These are phyloP conservation scores for Hymenoscyphus fraxineus DNA, from an alignment of 2,329 filamentous ascomycete genomes.

Conservation along the genomic window DNA sequence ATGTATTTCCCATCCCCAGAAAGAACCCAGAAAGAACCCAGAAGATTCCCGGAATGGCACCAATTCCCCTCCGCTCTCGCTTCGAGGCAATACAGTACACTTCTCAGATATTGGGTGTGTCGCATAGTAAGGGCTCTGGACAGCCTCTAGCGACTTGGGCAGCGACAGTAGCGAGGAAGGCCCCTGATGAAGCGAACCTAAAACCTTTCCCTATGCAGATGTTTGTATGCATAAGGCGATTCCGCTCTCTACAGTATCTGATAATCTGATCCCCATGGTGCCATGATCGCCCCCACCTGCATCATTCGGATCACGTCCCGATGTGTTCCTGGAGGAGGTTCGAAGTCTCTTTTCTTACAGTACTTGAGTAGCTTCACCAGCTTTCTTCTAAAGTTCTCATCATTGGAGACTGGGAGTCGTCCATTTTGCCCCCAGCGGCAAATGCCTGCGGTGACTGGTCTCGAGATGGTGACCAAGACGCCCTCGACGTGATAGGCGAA, in stretches of 20 bases:
- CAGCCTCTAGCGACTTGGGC: not conserved
- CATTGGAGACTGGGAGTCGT: no score
- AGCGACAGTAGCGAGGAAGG: not conserved
- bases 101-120: not conserved
- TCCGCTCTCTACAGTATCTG: no score
- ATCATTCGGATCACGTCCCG: not conserved
- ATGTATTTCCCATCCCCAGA: not conserved
- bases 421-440: not conserved
- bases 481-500: conserved; percentile 2
- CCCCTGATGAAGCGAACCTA: not conserved
- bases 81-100: not conserved
- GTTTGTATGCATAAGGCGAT: not conserved
- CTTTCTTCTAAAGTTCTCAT: no score
- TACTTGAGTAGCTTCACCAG: not conserved
- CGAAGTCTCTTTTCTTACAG: not conserved
- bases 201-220: not conserved
- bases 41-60: not conserved
- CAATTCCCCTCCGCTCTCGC: not conserved
- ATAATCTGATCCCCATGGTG: not conserved
- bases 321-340: not conserved
- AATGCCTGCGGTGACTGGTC: not conserved
- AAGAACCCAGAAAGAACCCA: no score
- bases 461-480: no score
- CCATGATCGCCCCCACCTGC: not conserved
- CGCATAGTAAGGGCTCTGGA: not conserved